A percentile compares a stretch with the other conserved stretches of the same genome.
phyloP scores from a whole-genome alignment of 768 basidiomycete genomes.

The Kwoniella botswanensis region DNA sequence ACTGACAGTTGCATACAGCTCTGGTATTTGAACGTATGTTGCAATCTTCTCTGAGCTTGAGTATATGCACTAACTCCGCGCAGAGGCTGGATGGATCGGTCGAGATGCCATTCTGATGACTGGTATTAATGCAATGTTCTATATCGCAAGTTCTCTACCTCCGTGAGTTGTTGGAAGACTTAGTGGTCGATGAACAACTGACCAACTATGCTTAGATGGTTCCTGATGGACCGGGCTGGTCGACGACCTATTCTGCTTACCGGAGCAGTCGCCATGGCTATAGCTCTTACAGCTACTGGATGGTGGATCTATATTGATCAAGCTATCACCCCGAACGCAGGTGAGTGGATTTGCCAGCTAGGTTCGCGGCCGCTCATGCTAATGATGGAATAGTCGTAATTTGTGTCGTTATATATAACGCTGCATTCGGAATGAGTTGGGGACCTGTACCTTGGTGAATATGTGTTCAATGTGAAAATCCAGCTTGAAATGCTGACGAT shows the following conservation, averaged over 20 bases:
- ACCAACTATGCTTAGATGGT: conserved; percentile 69
- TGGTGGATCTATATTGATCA: conserved; percentile 94
- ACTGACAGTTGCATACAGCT: conserved; percentile 24
- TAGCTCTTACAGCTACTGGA: conserved; percentile 77
- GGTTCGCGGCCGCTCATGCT: too few relatives aligned
- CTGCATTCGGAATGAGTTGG: conserved; percentile 84
- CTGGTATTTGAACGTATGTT: conserved; percentile 86
- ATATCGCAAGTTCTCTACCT: conserved; percentile 74
- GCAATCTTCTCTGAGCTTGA: not conserved
- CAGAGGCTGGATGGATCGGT: conserved; percentile 94
- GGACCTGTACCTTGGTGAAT: conserved; percentile 84
- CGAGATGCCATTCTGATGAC: conserved; percentile 94
- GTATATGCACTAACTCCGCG: conserved; percentile 20
- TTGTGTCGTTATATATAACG: conserved; percentile 91
- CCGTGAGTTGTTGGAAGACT: conserved; percentile 65
- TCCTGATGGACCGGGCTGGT: conserved; percentile 89
- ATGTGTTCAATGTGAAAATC: too few relatives aligned
- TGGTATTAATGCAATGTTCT: conserved; percentile 76
- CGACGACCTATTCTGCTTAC: conserved; percentile 82
- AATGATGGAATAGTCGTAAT: conserved; percentile 71
- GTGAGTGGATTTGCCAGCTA: conserved; percentile 31
- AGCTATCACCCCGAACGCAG: conserved; percentile 74
- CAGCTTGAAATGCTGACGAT: not conserved
- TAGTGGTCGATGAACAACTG: not conserved
- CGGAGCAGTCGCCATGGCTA: conserved; percentile 86